Evolutionary conservation across 805 yeast species (phyloP).

Genomic region (Millerago galiae): DNA sequence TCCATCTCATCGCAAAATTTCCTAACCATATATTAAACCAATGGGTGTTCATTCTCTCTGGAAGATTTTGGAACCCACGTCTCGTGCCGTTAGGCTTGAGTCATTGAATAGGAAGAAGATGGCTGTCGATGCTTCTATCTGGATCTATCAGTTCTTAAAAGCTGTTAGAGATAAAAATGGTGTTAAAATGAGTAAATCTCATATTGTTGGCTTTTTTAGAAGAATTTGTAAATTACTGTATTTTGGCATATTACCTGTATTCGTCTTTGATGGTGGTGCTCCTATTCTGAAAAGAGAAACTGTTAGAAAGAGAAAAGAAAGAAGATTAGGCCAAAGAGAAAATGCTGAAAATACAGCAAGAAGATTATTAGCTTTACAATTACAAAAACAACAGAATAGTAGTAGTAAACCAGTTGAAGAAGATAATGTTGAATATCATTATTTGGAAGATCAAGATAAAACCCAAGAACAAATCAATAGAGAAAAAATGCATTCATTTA

Average conservation of each 20-base stretch:
- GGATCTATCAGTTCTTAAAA: constrained; percentile 95
- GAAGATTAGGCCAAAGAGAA: constrained; percentile 69
- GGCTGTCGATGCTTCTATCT: constrained; percentile 97
- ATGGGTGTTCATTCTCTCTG: constrained; percentile 98
- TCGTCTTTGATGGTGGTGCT: constrained; percentile 95
- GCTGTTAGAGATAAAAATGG: constrained; percentile 94
- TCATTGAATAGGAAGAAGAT: constrained; percentile 68
- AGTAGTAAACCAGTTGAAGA: constrained; percentile 4
- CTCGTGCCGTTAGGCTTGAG: constrained; percentile 85
- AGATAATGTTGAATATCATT: constrained; percentile 25
- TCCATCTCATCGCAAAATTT: background rate
- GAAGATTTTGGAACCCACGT: constrained; percentile 86
- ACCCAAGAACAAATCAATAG: constrained; percentile 5
- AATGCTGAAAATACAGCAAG: constrained; percentile 72
- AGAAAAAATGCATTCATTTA: constrained; percentile 26
- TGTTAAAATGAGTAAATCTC: constrained; percentile 68
- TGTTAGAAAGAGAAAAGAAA: constrained; percentile 61
- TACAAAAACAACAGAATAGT: constrained; percentile 46
- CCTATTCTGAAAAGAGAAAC: constrained; percentile 78
- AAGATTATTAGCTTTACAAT: constrained; percentile 68
- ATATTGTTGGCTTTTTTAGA: constrained; percentile 91
- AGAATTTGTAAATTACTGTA: constrained; percentile 85
- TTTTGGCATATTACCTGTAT: constrained; percentile 82
- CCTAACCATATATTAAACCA: too few species aligned
- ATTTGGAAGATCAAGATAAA: constrained; percentile 29